Evolutionary conservation across 1,284 basidiomycete genomes (phyloP), one percentile per base, ranked within the genome.

Genomic region (Phlebopus sp.): DNA sequence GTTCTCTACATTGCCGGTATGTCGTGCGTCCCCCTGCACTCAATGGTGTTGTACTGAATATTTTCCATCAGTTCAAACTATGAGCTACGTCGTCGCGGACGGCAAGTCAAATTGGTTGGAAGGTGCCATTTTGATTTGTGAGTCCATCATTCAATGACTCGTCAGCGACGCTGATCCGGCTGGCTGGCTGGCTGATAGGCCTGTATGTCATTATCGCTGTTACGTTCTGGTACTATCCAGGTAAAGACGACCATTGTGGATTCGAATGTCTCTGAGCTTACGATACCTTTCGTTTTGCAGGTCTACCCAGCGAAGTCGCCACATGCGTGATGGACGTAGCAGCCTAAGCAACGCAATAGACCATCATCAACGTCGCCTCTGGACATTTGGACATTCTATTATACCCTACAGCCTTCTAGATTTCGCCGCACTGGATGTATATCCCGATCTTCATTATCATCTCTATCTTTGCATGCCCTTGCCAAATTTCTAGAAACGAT

Each of bases 91-190:
- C 37, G 84, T 92, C 5, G 78, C 81, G 44, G 90, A 93, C 62
- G 91, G 90, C 25, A 86, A 90, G 63, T 90, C 88, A 4, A 92
- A 92, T 64, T 93, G 87, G 82, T 69, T 87, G 0, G 84, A 88
- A 62, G 86, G 86, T 4, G 75, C 83, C 59, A 82, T 90, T 56
- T 69, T 90, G 14, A 84, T 90, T 71, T 77, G 82, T 84, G 60
- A 59, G 75, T 65, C 37, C 37, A 30, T 15, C 21, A 2, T 19
- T 9, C 14, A 13, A 23, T 13, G 13, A 27, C 21, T 9, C 15
- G 25, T 6, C 5, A 5, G 17, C 14, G 46, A 54, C 21, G 55
- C 43, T 38, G 38, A 41, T 30, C 4, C n/a, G 27, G 27, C 27
- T 14, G 29, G 15, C 21, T 21, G 27, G 27, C 27, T 14, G 29